Evolutionary conservation across 2,329 filamentous ascomycete genomes (phyloP).

Genomic region (Ophiostoma populinum): DNA sequence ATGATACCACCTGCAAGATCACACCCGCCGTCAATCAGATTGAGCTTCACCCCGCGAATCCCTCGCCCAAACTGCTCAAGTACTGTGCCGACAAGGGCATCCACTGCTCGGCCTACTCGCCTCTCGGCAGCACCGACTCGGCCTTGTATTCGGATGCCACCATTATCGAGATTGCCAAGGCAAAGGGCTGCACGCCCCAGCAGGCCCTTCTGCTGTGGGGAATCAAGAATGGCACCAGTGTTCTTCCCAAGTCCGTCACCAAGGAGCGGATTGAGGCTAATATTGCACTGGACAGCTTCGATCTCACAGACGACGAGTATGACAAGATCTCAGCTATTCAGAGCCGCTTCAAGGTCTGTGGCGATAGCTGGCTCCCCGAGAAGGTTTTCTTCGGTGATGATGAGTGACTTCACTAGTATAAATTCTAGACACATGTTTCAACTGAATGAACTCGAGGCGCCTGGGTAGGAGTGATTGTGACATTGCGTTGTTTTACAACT

Average conservation of each 20-base stretch:
- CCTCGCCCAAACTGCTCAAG: conserved; percentile 59
- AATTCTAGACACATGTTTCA: too few relatives aligned
- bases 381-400: conserved; percentile 75
- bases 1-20: conserved; percentile 42
- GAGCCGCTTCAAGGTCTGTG: conserved; percentile 71
- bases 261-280: conserved; percentile 58
- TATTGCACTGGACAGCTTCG: conserved; percentile 49
- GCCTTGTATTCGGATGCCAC: conserved; percentile 50
- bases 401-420: too few relatives aligned
- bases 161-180: conserved; percentile 43
- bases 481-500: too few relatives aligned
- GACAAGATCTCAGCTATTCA: conserved; percentile 47
- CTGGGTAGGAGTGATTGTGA: too few relatives aligned
- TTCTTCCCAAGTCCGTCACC: conserved; percentile 74
- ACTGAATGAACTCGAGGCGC: too few relatives aligned
- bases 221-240: conserved; percentile 61
- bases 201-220: conserved; percentile 71
- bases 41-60: conserved; percentile 66
- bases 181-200: conserved; percentile 51
- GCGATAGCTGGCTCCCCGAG: conserved; percentile 54
- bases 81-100: conserved; percentile 60
- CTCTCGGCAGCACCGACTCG: conserved; percentile 53
- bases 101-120: conserved; percentile 58
- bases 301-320: conserved; percentile 55
- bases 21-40: conserved; percentile 62